Evolutionary conservation across 2,329 filamentous ascomycete genomes (phyloP).

Genomic region (Trichophyton rubrum): DNA sequence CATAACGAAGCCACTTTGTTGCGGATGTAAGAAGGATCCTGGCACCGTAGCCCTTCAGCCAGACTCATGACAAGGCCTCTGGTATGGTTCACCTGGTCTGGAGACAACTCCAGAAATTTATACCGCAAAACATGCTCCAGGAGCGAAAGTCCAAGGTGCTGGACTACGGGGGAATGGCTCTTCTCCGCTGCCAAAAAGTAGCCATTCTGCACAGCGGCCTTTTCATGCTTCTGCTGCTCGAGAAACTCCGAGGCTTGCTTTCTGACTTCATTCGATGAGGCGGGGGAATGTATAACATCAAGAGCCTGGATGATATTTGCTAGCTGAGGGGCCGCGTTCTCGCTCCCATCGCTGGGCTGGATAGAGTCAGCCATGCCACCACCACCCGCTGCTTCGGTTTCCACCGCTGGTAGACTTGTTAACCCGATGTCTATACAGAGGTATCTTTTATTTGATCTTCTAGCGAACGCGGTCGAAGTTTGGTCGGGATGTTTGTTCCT

Average conservation of each 20-base stretch:
- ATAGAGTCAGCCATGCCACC: not conserved
- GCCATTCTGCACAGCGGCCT: conserved; percentile 71
- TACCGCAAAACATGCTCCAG: conserved; percentile 84
- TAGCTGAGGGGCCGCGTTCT: conserved; percentile 6
- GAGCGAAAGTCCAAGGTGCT: conserved; percentile 86
- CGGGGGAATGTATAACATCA: conserved; percentile 71
- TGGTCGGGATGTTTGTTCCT: not conserved
- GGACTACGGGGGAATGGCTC: conserved; percentile 64
- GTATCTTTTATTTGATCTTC: not conserved
- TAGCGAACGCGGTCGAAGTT: not conserved
- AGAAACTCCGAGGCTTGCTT: conserved; percentile 74
- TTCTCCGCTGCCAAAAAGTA: conserved; percentile 67
- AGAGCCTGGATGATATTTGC: conserved; percentile 64
- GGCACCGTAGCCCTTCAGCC: conserved; percentile 54
- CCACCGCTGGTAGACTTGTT: not conserved
- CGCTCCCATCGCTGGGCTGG: not conserved
- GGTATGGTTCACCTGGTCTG: conserved; percentile 55
- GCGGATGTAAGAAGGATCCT: conserved; percentile 69
- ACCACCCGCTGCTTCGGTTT: not conserved
- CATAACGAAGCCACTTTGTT: conserved; percentile 93
- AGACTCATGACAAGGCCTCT: conserved; percentile 68
- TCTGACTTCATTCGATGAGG: conserved; percentile 67
- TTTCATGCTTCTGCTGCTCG: conserved; percentile 67
- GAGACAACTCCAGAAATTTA: conserved; percentile 61
- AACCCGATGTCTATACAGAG: not conserved